Conservation (phyloP, 495 filamentous ascomycete genomes). For the Penicillium pulvis region DNA sequence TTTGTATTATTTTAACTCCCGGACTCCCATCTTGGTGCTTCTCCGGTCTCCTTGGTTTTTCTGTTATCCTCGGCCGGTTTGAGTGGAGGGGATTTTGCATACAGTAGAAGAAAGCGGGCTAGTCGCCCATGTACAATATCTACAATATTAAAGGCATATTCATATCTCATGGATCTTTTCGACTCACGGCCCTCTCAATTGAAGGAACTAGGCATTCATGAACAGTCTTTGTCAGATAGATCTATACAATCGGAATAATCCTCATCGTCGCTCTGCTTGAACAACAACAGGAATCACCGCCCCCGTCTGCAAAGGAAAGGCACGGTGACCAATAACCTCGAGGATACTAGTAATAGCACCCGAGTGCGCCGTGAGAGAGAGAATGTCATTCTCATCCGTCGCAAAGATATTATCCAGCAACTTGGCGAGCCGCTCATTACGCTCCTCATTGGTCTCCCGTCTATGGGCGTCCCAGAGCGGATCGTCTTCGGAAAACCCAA, state of each 20-base stretch:
- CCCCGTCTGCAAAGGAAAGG: slow-evolving; percentile 67
- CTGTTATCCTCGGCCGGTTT: slow-evolving; percentile 12
- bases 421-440: slow-evolving; percentile 53
- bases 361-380: slow-evolving; percentile 74
- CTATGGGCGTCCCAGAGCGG: slow-evolving; percentile 54
- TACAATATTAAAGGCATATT: slow-evolving; percentile 18
- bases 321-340: slow-evolving; percentile 62
- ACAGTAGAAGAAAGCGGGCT: slow-evolving; percentile 26
- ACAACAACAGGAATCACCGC: slow-evolving; percentile 73
- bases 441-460: slow-evolving; percentile 58
- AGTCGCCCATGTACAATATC: slow-evolving; percentile 34
- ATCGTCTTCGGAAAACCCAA: slow-evolving; percentile 64
- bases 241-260: neutral
- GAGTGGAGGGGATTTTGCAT: slow-evolving; percentile 27
- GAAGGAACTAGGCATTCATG: neutral
- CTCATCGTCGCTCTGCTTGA: slow-evolving; percentile 44
- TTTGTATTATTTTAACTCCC: slow-evolving; percentile 30
- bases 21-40: slow-evolving; percentile 10
- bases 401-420: slow-evolving; percentile 68
- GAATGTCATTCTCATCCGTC: slow-evolving; percentile 58
- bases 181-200: neutral
- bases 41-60: slow-evolving; percentile 23
- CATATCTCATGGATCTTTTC: slow-evolving; percentile 16
- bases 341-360: slow-evolving; percentile 66
- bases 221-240: neutral